phyloP scores from a whole-genome alignment of 371 early-diverging fungal species.

The Haplosporangium sp. region DNA sequence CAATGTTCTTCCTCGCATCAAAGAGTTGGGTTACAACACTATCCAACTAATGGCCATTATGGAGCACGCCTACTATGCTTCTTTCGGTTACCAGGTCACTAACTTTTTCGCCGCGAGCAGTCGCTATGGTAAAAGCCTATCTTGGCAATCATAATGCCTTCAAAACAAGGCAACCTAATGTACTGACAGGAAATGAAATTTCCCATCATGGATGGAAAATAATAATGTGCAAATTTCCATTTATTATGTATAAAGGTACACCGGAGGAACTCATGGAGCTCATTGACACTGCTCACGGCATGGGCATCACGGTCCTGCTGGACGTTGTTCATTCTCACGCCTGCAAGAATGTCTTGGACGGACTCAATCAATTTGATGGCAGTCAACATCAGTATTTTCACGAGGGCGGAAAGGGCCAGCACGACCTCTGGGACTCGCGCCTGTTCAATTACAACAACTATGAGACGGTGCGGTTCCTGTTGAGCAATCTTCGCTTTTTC shows the following conservation, averaged over 20 bases:
- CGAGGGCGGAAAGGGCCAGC: conserved; percentile 85
- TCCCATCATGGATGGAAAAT: too few relatives aligned
- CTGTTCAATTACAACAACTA: conserved; percentile 94
- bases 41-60: conserved; percentile 98
- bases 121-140: conserved; percentile 78
- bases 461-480: conserved; percentile 91
- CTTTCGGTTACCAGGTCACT: conserved; percentile 97
- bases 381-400: conserved; percentile 97
- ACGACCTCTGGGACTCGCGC: conserved; percentile 94
- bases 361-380: conserved; percentile 95
- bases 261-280: conserved; percentile 91
- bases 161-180: too few relatives aligned
- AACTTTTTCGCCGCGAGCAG: conserved; percentile 93
- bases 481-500: conserved; percentile 95
- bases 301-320: conserved; percentile 90
- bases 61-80: conserved; percentile 99
- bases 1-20: conserved; percentile 90
- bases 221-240: not conserved
- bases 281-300: conserved; percentile 92
- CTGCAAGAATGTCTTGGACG: conserved; percentile 93
- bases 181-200: too few relatives aligned
- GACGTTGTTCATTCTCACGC: conserved; percentile 98
- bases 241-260: conserved; percentile 55
- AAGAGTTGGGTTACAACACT: conserved; percentile 90
- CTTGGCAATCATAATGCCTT: not conserved